These are phyloP conservation scores for Rutstroemia sydowiana DNA, from an alignment of 2,329 filamentous ascomycete species.

Conservation along the genomic window DNA sequence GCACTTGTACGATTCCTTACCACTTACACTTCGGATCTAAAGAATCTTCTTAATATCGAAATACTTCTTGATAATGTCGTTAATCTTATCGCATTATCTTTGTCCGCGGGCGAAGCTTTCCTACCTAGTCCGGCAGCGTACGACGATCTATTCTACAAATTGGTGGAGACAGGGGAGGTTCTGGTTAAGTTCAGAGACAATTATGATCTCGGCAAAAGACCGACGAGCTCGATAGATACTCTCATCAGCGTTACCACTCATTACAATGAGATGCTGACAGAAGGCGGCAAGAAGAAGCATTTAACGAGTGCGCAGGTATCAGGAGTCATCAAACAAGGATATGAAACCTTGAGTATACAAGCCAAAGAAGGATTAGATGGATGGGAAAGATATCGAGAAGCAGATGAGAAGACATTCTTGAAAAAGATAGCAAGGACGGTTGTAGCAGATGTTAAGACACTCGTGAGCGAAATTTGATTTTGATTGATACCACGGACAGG, in stretches of 20 bases:
- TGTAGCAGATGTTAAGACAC: slow-evolving; percentile 57
- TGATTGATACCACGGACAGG: no score
- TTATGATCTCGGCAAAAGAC: slow-evolving; percentile 53
- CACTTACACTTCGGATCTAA: slow-evolving; percentile 75
- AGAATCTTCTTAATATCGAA: slow-evolving; percentile 59
- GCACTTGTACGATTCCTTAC: slow-evolving; percentile 85
- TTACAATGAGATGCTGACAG: slow-evolving; percentile 75
- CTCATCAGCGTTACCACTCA: slow-evolving; percentile 76
- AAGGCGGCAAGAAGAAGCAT: slow-evolving; percentile 49
- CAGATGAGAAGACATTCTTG: slow-evolving; percentile 72
- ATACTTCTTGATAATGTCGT: slow-evolving; percentile 70
- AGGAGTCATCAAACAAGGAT: slow-evolving; percentile 90
- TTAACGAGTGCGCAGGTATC: slow-evolving; percentile 79
- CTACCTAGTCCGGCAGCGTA: slow-evolving; percentile 81
- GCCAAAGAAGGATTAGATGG: slow-evolving; percentile 78
- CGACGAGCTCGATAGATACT: slow-evolving; percentile 70
- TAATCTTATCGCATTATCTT: slow-evolving; percentile 73
- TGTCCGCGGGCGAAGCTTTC: slow-evolving; percentile 85
- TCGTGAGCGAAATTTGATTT: slow-evolving; percentile 17
- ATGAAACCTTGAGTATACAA: slow-evolving; percentile 89
- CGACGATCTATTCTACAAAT: slow-evolving; percentile 97
- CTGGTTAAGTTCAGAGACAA: slow-evolving; percentile 74
- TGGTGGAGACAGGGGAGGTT: slow-evolving; percentile 83
- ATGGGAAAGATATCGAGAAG: slow-evolving; percentile 82
- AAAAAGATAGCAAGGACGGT: slow-evolving; percentile 81